Conservation (phyloP, 1,284 basidiomycete species). For the Apiotrichum gamsii region DNA sequence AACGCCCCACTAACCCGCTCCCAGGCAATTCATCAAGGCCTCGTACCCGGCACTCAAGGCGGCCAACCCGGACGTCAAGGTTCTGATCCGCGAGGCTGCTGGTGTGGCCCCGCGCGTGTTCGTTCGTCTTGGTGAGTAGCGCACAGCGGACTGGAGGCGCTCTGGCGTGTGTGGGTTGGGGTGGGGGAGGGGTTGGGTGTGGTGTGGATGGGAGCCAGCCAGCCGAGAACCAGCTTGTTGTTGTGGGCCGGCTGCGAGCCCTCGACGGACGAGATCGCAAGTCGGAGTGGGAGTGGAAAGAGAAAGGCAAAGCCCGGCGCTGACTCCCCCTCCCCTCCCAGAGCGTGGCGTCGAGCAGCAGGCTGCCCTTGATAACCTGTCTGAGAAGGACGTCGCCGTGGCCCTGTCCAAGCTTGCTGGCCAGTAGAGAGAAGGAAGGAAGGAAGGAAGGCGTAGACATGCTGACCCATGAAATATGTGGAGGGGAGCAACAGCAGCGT, state of each 20-base stretch:
- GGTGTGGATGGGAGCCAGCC: no score
- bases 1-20: conserved; percentile 1
- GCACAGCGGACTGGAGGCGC: no score
- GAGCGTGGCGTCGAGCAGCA: conserved; percentile 45
- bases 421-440: no score
- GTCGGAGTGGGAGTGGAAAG: neutral
- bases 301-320: neutral
- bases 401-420: conserved; percentile 35
- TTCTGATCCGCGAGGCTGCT: conserved; percentile 82
- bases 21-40: conserved; percentile 74
- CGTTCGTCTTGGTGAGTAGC: conserved; percentile 76
- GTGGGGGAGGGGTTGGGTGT: neutral
- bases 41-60: conserved; percentile 77
- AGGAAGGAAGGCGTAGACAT: no score
- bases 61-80: conserved; percentile 81
- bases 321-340: conserved; percentile 9
- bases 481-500: no score
- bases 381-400: conserved; percentile 39
- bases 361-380: conserved; percentile 36
- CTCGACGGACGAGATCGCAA: neutral
- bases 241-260: neutral
- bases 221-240: no score
- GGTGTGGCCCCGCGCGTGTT: conserved; percentile 82
- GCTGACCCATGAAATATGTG: no score
- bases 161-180: no score